Evolutionary conservation across 371 early-diverging fungal species (phyloP), one percentile per base, ranked within the genome.

Genomic region (Haplosporangium sp.): DNA sequence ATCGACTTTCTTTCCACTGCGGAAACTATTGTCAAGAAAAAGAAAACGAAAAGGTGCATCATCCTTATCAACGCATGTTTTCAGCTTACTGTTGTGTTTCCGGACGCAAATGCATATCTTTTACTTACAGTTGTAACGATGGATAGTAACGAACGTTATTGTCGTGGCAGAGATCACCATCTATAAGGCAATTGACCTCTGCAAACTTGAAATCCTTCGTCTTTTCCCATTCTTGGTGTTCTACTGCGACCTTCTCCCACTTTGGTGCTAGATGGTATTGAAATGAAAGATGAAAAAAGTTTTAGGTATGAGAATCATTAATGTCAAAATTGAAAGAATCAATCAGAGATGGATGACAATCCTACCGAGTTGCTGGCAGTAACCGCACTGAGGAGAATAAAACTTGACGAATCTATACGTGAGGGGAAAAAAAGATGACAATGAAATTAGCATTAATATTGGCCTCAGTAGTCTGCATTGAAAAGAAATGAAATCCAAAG

Each of bases 121-220:
- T 40, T n/a, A 12, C 81, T 74, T 87, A 94, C 76, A 93, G 72
- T 56, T 89, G 84, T 50, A 95, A 41, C 0, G 89, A 87, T 6
- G 95, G 95, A 62, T 85, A 91, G 0, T 81, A 82, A 0, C 50
- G 65, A 11, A 94, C 82, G 2, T 80, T 52, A 61, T 94, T 86
- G 16, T 84, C 85, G n/a, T 83, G 73, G 67, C 94, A 93, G 29
- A 93, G 73, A 56, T 90, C 86, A 43, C 90, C 87, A 65, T 90
- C 86, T n/a, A 84, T 74, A 0, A 87, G 75, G 68, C 96, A 96
- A 69, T 95, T 90, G 60, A 95, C 90, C 54, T 92, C 90, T 21
- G 87, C 94, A 73, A 96, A 84, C 64, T 87, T 83, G 58, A 95
- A 85, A 45, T 86, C 69, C 56, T 80, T 81, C 8, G 73, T 76